Evolutionary conservation across 2,329 filamentous ascomycete species (phyloP).

Genomic region (Periglandula ipomoeae): DNA sequence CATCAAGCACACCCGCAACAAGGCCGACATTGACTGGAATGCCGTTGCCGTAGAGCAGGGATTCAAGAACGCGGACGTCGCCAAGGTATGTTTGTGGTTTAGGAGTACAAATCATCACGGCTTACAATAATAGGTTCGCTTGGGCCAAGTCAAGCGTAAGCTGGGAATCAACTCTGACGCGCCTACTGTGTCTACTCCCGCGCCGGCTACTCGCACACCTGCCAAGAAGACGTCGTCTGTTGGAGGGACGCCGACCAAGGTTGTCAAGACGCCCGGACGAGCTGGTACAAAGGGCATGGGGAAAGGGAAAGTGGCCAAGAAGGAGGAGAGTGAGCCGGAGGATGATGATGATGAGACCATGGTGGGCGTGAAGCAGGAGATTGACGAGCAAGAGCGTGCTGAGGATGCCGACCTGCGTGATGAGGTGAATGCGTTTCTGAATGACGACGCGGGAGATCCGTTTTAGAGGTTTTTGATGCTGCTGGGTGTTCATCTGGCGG

Average conservation of each 20-base stretch:
- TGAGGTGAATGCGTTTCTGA: constrained; percentile 2
- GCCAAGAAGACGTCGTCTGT: constrained; percentile 14
- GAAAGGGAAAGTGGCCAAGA: constrained; percentile 12
- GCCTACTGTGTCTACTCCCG: constrained; percentile 1
- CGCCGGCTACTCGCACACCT: constrained; percentile 7
- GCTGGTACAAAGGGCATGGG: constrained; percentile 15
- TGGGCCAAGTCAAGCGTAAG: constrained; percentile 40
- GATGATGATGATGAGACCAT: constrained; percentile 13
- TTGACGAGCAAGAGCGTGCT: constrained; percentile 4
- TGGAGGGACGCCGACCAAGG: constrained; percentile 17
- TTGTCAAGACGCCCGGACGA: constrained; percentile 20
- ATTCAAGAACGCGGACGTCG: constrained; percentile 36
- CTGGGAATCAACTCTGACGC: constrained; percentile 26
- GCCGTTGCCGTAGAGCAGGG: constrained; percentile 30
- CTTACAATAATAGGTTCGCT: constrained; percentile 28
- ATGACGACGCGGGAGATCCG: neutral
- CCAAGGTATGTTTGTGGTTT: constrained; percentile 30
- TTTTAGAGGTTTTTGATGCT: neutral
- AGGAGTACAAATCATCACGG: neutral
- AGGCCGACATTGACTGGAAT: constrained; percentile 39
- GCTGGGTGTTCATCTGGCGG: neutral
- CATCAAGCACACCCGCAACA: constrained; percentile 32
- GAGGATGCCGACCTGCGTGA: neutral
- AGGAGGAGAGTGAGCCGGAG: constrained; percentile 11
- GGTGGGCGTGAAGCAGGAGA: constrained; percentile 12